Base-by-base conservation (phyloP, 164 flowering plant genomes). In the Hamamelis virginiana region DNA sequence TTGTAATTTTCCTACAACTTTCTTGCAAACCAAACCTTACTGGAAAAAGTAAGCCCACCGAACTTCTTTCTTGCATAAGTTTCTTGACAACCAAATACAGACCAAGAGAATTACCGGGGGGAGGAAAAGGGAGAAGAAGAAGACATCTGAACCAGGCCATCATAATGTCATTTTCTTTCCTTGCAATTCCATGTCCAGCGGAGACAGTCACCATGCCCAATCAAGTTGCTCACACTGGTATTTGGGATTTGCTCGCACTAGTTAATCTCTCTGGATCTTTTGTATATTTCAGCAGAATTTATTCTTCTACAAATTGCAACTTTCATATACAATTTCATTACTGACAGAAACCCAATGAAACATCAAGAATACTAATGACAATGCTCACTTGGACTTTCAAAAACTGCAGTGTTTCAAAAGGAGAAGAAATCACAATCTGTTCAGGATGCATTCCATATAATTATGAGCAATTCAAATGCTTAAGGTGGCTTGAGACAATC, bases 171-270 rank as follows among this genome's bases (percentile, higher is more conserved):
- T 9, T 55, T 19, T 15, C 21, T 52, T 8, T 10, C 16, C 57
- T 22, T 52, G 18, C 62, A 72, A 51, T 65, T 67, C 82, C 13
- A 15, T 76, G 64, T 61, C 69, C 21, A 72, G 72, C 1, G 85
- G 77, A 70, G 82, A 81, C 56, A n/a, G 82, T 81, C 59, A 21
- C 63, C 22, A 75, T 81, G 52, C 76, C 78, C 1, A 66, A 64
- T 25, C 66, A 78, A 53, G 56, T 76, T 58, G 73, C 74, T 56
- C 52, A 81, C 59, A 78, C 82, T 21, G 85, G 79, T 59, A 41
- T 74, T 8, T 81, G 80, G 80, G 75, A 72, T 44, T 79, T 82
- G 85, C 56, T 74, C 77, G 84, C 74, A 38, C 18, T 5, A 13
- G 41, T 33, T 2, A 2, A 2, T 33, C 41, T 33, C 6, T 6